Conservation (phyloP, 1,284 basidiomycete species). For the Taiwanofungus camphoratus region DNA sequence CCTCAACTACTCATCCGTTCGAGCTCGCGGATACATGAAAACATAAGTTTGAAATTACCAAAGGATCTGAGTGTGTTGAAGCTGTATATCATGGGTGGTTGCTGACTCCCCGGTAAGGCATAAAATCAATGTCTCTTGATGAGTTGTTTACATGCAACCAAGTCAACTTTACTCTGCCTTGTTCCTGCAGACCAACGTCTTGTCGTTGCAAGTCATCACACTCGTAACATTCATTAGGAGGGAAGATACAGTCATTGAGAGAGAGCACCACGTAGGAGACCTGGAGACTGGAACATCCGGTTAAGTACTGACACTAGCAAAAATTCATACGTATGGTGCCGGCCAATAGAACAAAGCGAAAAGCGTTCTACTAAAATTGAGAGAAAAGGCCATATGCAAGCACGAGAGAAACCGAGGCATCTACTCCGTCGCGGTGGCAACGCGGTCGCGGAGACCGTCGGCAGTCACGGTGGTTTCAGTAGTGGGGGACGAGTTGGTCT, state of each 20-base stretch:
- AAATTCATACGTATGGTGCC: not conserved
- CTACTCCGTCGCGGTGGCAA: constrained; percentile 31
- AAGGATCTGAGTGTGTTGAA: too few relatives aligned
- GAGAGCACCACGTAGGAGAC: not conserved
- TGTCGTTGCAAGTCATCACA: not conserved
- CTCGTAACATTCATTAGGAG: not conserved
- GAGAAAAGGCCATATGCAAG: not conserved
- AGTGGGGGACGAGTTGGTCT: constrained; percentile 17
- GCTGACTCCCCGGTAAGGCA: too few relatives aligned
- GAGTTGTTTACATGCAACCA: too few relatives aligned
- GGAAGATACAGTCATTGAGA: not conserved
- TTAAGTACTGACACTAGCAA: not conserved
- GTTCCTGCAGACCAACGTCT: too few relatives aligned
- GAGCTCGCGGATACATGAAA: too few relatives aligned
- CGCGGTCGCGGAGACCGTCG: constrained; percentile 41
- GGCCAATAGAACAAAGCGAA: not conserved
- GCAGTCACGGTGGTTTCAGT: constrained; percentile 27
- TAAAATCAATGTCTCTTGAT: too few relatives aligned
- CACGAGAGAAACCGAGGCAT: not conserved
- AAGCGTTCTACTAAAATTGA: not conserved
- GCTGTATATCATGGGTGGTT: too few relatives aligned
- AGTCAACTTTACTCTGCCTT: too few relatives aligned
- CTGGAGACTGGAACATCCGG: not conserved
- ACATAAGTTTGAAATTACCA: too few relatives aligned
- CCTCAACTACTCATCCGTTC: too few relatives aligned